Evolutionary conservation across 2,329 filamentous ascomycete species (phyloP), one percentile per base, ranked within the genome.

Genomic region (Claviceps digitariae): DNA sequence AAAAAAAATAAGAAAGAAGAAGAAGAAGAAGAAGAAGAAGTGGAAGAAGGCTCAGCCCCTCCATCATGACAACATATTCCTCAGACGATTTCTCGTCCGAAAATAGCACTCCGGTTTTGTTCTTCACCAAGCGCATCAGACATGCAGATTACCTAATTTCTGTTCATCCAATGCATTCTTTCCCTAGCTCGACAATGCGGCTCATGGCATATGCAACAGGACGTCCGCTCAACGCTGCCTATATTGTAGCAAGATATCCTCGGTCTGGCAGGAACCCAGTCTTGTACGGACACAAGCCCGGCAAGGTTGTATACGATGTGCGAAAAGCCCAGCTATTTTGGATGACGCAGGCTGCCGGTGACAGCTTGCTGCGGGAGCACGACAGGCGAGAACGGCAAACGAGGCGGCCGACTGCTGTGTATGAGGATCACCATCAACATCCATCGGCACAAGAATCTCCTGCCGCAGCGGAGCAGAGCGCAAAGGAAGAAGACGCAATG

Each of bases 181-280:
- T 48, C 17, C 41, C 43, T 13, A 54, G 52, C 48, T n/a, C 31
- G n/a, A n/a, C 31, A 2, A 34, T 52, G 38, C 36, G 49, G 2
- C 46, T 54, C 45, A 48, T 54, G 34, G 49, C 46, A 1, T 52
- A 46, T 27, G 48, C 49, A 17, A 45, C 45, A 15, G 50, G 50
- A 29, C 38, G 44, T 25, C 50, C 53, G 3, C 20, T 20, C n/a
- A 51, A 34, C 21, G 49, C 49, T 20, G 46, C 49, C 3, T 36
- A 54, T 34, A 21, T 52, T 5, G 45, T 49, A 20, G 50, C 44
- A 34, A 54, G 46, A 45, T 54, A 51, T 17, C 53, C 53, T 12
- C 40, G 53, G 17, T 48, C 44, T n/a, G 31, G 21, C 20, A 44
- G 38, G 17, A n/a, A 34, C 21, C 25, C 38, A 31, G n/a, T 17